Base-by-base conservation (phyloP, 495 filamentous ascomycete genomes). In the Thozetella sp. region DNA sequence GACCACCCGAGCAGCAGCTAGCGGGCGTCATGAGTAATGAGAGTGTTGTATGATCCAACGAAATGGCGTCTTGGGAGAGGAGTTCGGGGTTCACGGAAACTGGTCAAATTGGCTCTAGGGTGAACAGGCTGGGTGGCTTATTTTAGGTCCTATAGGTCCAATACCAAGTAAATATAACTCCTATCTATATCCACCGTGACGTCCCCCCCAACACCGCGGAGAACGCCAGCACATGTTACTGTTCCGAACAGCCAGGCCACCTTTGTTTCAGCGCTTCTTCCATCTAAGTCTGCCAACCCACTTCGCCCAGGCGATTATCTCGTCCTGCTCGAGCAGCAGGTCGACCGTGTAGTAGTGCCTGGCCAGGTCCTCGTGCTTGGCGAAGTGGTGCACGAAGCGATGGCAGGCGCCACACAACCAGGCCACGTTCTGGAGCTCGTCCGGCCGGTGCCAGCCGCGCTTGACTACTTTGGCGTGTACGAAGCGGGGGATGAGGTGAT, bases 341-440 rank as follows among this genome's bases (percentile, higher is more conserved):
- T 92, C 90, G 22, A 94, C 84, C 3, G 85, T 93, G 75, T 83
- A 92, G 72, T 76, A 93, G 71, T 87, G 76, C 68, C 80, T 79
- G 13, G 91, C 92, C 63, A 97, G 72, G 67, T 91, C 91, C 81
- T 97, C 93, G 68, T 94, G 92, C 2, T 73, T 77, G 15, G 86
- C 88, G 65, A 91, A 83, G 30, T 84, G 72, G 81, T 97, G 93
- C 71, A 96, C 91, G 69, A 93, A 92, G 27, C 81, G 83, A 81
- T 97, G 93, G 66, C 93, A 97, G 17, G 93, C 90, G 22, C 92
- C 82, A 77, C 93, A 96, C 65, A 97, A 71, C 92, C 92, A 97
- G 25, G 93, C 93, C 24, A 96, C 92, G 69, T 84, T 92, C 69
- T 90, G 85, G 73, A 94, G 64, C 76, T 85, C 81, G 78, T 88